Percentiles rank a stretch among this genome's conserved stretches.
Conservation (phyloP, 2,329 filamentous ascomycete genomes). For the Xylaria sp. region DNA sequence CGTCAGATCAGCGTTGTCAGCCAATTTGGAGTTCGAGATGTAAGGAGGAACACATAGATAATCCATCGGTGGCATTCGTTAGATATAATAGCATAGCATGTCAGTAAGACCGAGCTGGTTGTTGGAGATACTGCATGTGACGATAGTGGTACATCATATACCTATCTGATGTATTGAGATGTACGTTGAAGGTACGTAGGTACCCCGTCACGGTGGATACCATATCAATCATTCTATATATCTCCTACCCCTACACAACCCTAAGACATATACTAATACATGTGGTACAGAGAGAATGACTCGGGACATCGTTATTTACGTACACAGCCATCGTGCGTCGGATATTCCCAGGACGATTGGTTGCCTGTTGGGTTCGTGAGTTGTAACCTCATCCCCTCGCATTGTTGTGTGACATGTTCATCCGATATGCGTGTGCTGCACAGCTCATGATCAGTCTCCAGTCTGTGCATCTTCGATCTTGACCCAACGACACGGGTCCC, state of each 20-base stretch:
- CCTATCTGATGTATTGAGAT: neutral
- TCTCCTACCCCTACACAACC: neutral
- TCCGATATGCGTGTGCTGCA: neutral
- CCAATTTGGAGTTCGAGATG: neutral
- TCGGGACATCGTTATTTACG: constrained; percentile 14
- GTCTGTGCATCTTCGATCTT: constrained; percentile 33
- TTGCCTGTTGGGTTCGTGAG: constrained; percentile 1
- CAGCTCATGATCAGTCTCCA: constrained; percentile 7
- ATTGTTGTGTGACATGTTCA: neutral
- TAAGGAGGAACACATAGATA: neutral
- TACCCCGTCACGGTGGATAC: neutral
- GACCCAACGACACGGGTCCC: constrained; percentile 33
- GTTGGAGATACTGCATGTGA: neutral
- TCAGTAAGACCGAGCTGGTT: neutral
- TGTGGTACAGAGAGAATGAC: neutral
- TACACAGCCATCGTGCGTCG: neutral
- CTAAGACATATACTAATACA: neutral
- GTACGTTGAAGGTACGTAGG: neutral
- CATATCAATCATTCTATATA: neutral
- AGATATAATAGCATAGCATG: neutral
- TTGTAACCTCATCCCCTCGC: neutral
- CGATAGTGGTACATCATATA: neutral
- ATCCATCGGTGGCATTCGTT: neutral
- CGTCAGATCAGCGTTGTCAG: constrained; percentile 15
- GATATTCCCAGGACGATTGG: neutral